phyloP scores from a whole-genome alignment of 2,329 filamentous ascomycete species.

The Pyricularia sp. region DNA sequence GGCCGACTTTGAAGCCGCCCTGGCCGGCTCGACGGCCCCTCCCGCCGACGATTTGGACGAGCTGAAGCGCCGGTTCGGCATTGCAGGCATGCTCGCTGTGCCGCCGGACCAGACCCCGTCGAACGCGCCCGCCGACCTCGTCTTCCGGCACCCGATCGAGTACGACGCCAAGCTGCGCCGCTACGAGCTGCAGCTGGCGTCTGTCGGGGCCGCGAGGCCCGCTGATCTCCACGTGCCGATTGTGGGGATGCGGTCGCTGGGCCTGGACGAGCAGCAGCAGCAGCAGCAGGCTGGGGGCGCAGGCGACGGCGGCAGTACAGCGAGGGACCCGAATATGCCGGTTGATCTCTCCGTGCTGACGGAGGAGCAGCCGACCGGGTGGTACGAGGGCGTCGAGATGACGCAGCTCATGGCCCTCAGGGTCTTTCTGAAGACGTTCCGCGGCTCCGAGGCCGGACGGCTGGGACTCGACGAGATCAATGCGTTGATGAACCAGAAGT shows the following conservation, averaged over 20 bases:
- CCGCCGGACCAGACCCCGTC: not conserved
- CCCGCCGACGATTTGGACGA: not conserved
- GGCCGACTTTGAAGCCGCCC: not conserved
- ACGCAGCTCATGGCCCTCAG: constrained; percentile 7
- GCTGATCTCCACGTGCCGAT: not conserved
- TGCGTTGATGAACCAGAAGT: not conserved
- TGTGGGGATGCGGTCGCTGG: not conserved
- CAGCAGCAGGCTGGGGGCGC: not conserved
- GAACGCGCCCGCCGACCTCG: not conserved
- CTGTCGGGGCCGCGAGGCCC: not conserved
- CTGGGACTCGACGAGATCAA: not conserved
- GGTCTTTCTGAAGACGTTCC: constrained; percentile 6
- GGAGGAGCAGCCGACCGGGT: constrained; percentile 7
- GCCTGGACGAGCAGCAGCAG: not conserved
- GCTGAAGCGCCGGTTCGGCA: not conserved
- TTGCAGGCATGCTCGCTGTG: constrained; percentile 1
- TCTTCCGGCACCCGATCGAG: constrained; percentile 1
- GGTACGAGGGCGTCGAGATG: constrained; percentile 8
- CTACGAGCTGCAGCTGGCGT: not conserved
- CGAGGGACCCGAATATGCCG: constrained; percentile 5
- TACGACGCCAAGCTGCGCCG: not conserved
- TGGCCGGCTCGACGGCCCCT: not conserved
- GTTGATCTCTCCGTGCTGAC: constrained; percentile 10
- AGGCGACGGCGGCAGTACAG: not conserved
- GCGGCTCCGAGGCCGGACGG: not conserved